These are phyloP conservation scores for Begonia peltatifolia DNA, from an alignment of 306 rosid species.

Conservation along the genomic window DNA sequence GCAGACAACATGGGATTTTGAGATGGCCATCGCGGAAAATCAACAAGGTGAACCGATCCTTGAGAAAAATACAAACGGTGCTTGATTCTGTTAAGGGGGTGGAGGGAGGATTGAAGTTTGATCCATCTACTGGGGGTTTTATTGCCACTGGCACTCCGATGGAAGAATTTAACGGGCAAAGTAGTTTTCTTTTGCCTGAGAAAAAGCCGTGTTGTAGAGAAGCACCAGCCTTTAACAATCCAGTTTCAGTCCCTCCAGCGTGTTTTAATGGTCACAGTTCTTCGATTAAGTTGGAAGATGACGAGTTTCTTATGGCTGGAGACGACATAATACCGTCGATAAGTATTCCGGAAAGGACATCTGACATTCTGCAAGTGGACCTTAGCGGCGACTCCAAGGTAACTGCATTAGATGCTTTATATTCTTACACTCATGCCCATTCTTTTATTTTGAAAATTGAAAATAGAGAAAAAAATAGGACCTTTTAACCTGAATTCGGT, in stretches of 20 bases:
- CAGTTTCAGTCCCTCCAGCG: slow-evolving; percentile 15
- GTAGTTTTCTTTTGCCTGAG: slow-evolving; percentile 21
- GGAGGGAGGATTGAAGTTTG: slow-evolving; percentile 57
- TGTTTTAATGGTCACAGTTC: not conserved
- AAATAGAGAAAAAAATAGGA: too few species aligned
- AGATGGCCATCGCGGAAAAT: slow-evolving; percentile 89
- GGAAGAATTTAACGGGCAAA: slow-evolving; percentile 29
- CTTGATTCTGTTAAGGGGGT: slow-evolving; percentile 62
- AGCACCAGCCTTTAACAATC: slow-evolving; percentile 7
- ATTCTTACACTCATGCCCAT: too few species aligned
- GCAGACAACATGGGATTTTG: slow-evolving; percentile 71
- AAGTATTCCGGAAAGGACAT: slow-evolving; percentile 17
- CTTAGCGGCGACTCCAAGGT: slow-evolving; percentile 27
- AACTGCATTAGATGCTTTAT: slow-evolving; percentile 14
- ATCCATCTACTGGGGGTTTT: slow-evolving; percentile 47
- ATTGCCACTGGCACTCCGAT: slow-evolving; percentile 38
- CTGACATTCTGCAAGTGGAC: slow-evolving; percentile 14
- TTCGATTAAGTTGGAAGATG: slow-evolving; percentile 34
- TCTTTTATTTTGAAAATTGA: too few species aligned
- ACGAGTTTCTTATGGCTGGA: slow-evolving; percentile 14
- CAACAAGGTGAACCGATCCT: slow-evolving; percentile 57
- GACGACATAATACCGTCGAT: slow-evolving; percentile 4
- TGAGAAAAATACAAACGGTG: slow-evolving; percentile 49
- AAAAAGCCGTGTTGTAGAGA: slow-evolving; percentile 14
- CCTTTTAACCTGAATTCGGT: too few species aligned